phyloP scores from a whole-genome alignment of 2,329 filamentous ascomycete genomes.

The Fusarium redolens region DNA sequence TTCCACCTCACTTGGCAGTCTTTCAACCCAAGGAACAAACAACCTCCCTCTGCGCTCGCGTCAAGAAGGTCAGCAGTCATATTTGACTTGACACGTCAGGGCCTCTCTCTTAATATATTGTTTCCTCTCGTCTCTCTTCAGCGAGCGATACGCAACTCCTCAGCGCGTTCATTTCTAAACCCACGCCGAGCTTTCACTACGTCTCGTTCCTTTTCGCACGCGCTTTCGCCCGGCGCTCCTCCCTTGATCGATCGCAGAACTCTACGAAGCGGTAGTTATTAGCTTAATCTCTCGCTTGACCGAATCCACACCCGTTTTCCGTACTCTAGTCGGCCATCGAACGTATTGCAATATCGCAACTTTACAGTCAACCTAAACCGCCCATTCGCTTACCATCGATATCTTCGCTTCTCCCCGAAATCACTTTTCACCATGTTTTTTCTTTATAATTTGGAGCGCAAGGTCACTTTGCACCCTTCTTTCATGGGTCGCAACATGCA shows the following conservation, averaged over 20 bases:
- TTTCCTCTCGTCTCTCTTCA: slow-evolving; percentile 8
- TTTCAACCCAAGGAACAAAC: not conserved
- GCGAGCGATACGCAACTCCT: not conserved
- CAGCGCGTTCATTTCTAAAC: slow-evolving; percentile 11
- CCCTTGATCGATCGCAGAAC: slow-evolving; percentile 17
- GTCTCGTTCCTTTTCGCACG: slow-evolving; percentile 8
- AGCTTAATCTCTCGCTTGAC: not conserved
- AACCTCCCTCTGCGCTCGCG: slow-evolving; percentile 28
- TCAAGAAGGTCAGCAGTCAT: slow-evolving; percentile 38
- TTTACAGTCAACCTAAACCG: slow-evolving; percentile 1
- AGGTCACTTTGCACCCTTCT: slow-evolving; percentile 94
- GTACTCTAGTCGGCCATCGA: not conserved
- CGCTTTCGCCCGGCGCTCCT: slow-evolving; percentile 8
- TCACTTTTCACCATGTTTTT: slow-evolving; percentile 81
- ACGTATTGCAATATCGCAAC: slow-evolving; percentile 4
- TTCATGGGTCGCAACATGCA: slow-evolving; percentile 97
- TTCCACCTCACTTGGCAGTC: slow-evolving; percentile 32
- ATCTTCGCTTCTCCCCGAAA: slow-evolving; percentile 13
- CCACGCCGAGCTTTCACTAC: slow-evolving; percentile 11
- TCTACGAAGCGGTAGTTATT: not conserved
- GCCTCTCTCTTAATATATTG: slow-evolving; percentile 6
- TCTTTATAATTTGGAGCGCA: slow-evolving; percentile 94
- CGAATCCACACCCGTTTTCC: not conserved
- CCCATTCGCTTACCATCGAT: slow-evolving; percentile 6
- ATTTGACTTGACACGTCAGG: slow-evolving; percentile 33